phyloP scores from a whole-genome alignment of 148 eudicot genomes.

The Spergularia marina region DNA sequence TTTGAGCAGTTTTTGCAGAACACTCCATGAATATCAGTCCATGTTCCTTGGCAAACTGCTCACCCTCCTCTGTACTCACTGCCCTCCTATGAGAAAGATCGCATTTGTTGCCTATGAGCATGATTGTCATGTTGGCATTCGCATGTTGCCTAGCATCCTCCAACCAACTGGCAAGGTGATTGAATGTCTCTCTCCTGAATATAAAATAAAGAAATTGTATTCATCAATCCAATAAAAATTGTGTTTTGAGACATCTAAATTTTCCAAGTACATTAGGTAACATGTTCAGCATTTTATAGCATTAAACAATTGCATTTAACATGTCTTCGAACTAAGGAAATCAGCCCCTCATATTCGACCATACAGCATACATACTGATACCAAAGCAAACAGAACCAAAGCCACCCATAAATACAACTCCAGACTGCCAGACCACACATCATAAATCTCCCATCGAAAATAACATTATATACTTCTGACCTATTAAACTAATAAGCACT shows the following conservation, averaged over 20 bases:
- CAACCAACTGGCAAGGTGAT: conserved; percentile 48
- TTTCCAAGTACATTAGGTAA: not conserved
- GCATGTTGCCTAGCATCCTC: conserved; percentile 52
- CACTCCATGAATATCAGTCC: conserved; percentile 48
- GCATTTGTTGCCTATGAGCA: conserved; percentile 46
- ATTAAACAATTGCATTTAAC: not conserved
- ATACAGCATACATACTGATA: not conserved
- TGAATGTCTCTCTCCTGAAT: conserved; percentile 47
- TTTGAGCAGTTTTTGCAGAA: conserved; percentile 49
- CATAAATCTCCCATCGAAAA: not conserved
- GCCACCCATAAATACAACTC: not conserved
- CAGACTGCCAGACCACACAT: not conserved
- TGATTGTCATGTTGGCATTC: conserved; percentile 45
- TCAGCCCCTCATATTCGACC: not conserved
- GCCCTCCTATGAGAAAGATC: conserved; percentile 50
- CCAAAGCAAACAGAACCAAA: not conserved
- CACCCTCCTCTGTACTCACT: conserved; percentile 46
- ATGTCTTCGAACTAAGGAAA: not conserved
- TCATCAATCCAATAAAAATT: not conserved
- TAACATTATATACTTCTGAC: not conserved
- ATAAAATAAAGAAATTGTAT: not conserved
- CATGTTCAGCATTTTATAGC: not conserved
- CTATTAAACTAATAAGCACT: not conserved
- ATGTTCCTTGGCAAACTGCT: conserved; percentile 47
- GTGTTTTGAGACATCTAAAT: not conserved